Conservation (phyloP, 2,329 filamentous ascomycete species). For the Truncatella angustata region DNA sequence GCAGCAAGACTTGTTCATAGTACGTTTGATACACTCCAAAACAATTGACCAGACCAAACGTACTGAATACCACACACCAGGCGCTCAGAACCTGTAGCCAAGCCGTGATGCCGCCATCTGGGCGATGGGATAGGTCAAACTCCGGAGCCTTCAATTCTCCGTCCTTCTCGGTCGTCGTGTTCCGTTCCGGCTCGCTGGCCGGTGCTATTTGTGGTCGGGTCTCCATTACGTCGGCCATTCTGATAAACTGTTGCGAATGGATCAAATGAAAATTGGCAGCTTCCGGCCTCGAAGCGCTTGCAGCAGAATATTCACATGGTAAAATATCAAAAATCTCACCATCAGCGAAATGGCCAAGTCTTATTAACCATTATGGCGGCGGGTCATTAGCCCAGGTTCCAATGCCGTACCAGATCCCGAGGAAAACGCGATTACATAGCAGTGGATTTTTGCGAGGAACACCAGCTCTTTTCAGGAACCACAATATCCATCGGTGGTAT, state of each 20-base stretch:
- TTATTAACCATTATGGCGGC: not conserved
- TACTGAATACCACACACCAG: slow-evolving; percentile 45
- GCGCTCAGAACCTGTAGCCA: slow-evolving; percentile 44
- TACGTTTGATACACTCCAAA: slow-evolving; percentile 53
- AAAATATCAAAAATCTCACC: not conserved
- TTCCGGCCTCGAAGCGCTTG: too few relatives aligned
- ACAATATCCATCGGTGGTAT: not conserved
- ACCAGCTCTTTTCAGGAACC: not conserved
- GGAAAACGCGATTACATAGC: not conserved
- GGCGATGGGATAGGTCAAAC: not conserved
- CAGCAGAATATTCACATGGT: too few relatives aligned
- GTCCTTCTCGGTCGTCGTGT: not conserved
- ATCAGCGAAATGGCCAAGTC: not conserved
- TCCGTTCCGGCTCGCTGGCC: not conserved
- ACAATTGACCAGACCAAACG: slow-evolving; percentile 38
- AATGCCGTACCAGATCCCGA: slow-evolving; percentile 5
- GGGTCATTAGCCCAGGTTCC: not conserved
- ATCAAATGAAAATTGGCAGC: too few relatives aligned
- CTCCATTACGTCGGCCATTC: not conserved
- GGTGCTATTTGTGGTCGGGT: not conserved
- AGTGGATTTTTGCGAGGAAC: not conserved
- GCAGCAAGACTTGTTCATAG: slow-evolving; percentile 35
- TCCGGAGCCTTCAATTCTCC: not conserved
- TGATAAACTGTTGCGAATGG: not conserved
- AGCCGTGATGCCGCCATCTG: slow-evolving; percentile 28